Percentiles rank a stretch among this genome's conserved stretches.
Conservation (phyloP, 176 grass and related monocot species). For the Saccharum officinarum region DNA sequence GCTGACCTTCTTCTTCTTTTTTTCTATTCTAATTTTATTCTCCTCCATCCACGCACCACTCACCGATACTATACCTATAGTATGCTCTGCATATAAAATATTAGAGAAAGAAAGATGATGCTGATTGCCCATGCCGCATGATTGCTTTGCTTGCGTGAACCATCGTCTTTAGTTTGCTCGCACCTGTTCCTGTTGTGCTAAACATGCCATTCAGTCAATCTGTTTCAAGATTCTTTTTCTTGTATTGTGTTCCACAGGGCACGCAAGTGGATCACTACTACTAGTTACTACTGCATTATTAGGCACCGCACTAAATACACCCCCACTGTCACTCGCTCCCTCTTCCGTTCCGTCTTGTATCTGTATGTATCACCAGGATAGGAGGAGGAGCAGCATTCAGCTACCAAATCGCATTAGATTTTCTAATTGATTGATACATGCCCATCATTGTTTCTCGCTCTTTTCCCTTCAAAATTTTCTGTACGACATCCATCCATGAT, state of each 20-base stretch:
- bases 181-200: not conserved
- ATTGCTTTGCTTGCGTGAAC: not conserved
- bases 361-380: not conserved
- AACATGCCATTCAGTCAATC: not conserved
- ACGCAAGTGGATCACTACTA: not conserved
- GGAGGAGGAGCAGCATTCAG: not conserved
- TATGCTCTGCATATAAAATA: too few relatives aligned
- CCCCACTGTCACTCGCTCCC: not conserved
- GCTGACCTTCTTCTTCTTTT: too few relatives aligned
- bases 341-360: not conserved
- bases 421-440: not conserved
- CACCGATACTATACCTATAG: too few relatives aligned
- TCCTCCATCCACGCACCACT: too few relatives aligned
- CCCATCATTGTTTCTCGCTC: not conserved
- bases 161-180: not conserved
- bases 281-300: too few relatives aligned
- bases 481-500: too few relatives aligned
- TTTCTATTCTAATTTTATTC: too few relatives aligned
- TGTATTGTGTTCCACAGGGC: not conserved
- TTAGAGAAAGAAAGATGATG: too few relatives aligned
- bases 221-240: not conserved
- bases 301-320: too few relatives aligned
- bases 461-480: not conserved
- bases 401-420: not conserved
- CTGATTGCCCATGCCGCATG: not conserved